A percentile compares a stretch with the other conserved stretches of the same genome.
Conservation (phyloP, 305 asterid species). For the Plantago coronopus region DNA sequence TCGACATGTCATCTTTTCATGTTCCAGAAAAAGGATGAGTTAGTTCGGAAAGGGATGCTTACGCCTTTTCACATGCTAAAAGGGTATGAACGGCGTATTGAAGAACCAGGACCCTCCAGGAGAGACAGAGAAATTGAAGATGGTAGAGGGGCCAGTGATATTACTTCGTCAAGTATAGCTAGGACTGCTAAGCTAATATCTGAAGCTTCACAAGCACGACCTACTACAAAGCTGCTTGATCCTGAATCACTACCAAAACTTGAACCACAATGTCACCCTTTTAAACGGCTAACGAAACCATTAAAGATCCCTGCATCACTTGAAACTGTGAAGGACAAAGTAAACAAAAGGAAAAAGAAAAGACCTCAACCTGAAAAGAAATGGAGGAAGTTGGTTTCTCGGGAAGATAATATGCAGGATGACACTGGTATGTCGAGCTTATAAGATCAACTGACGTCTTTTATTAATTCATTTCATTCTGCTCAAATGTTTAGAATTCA, state of each 20-base stretch:
- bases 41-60: conserved; percentile 78
- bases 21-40: conserved; percentile 87
- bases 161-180: conserved; percentile 69
- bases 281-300: conserved; percentile 57
- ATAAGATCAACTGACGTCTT: conserved; percentile 14
- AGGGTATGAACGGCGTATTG: conserved; percentile 88
- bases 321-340: conserved; percentile 41
- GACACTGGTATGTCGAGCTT: conserved; percentile 48
- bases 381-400: conserved; percentile 62
- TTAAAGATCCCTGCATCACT: conserved; percentile 49
- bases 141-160: conserved; percentile 33
- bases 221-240: conserved; percentile 77
- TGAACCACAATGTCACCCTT: conserved; percentile 69
- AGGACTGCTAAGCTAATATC: conserved; percentile 65
- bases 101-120: conserved; percentile 62
- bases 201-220: conserved; percentile 79
- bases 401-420: conserved; percentile 41
- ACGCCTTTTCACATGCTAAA: conserved; percentile 94
- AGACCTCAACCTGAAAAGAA: conserved; percentile 79
- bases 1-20: conserved; percentile 26
- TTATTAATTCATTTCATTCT: neutral
- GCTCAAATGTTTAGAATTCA: too few relatives aligned
- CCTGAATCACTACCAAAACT: conserved; percentile 61
- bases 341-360: conserved; percentile 51
- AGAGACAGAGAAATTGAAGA: conserved; percentile 34